These are phyloP conservation scores for Daedaleopsis nitida DNA, from an alignment of 768 basidiomycete genomes.

Conservation along the genomic window DNA sequence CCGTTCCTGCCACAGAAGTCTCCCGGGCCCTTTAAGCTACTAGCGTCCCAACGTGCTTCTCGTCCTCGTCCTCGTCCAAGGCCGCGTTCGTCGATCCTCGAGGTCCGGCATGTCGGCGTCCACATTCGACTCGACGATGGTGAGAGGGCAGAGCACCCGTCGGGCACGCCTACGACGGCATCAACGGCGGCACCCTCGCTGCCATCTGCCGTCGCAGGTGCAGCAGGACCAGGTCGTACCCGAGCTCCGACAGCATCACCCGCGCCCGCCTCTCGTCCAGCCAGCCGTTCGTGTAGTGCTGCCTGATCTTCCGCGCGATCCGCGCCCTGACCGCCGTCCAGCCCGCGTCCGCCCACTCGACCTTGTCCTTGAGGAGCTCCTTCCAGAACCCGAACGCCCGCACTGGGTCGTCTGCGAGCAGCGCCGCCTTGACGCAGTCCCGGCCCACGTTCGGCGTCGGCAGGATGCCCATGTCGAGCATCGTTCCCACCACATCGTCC, in stretches of 20 bases:
- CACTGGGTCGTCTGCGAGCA: constrained; percentile 48
- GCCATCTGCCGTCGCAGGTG: constrained; percentile 3
- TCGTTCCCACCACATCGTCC: constrained; percentile 43
- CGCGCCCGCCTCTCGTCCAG: constrained; percentile 27
- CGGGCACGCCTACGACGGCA: too few relatives aligned
- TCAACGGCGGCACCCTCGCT: not conserved
- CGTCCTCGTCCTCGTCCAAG: not conserved
- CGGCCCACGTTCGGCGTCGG: constrained; percentile 52
- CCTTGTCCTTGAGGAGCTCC: constrained; percentile 40
- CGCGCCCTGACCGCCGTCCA: constrained; percentile 45
- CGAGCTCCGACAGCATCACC: constrained; percentile 38
- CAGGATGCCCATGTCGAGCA: constrained; percentile 37
- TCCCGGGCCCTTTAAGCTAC: not conserved
- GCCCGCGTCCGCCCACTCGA: constrained; percentile 50
- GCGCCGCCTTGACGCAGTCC: constrained; percentile 50
- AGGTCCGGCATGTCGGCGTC: not conserved
- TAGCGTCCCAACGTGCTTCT: not conserved
- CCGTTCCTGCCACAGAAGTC: not conserved
- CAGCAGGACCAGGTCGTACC: constrained; percentile 8
- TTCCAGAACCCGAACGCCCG: constrained; percentile 67
- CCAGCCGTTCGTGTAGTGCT: constrained; percentile 28
- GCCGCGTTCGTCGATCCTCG: not conserved
- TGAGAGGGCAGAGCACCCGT: not conserved
- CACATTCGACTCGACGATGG: not conserved
- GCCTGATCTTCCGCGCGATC: constrained; percentile 41